phyloP scores from a whole-genome alignment of 2,329 filamentous ascomycete species.

The Tolypocladium inflatum region DNA sequence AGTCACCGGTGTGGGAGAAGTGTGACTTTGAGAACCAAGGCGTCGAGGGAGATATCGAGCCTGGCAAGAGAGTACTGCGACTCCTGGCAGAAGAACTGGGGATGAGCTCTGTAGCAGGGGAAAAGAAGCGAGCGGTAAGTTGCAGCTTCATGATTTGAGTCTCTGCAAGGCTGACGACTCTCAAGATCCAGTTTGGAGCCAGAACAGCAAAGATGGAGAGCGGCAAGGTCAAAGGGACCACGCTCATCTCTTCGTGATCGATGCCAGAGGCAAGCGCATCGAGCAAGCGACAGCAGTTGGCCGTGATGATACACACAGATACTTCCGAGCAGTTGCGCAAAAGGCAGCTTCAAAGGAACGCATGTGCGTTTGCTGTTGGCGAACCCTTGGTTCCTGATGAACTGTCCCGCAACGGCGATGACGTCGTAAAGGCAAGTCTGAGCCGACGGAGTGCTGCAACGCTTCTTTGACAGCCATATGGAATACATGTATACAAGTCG shows the following conservation, averaged over 20 bases:
- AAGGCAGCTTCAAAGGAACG: slow-evolving; percentile 9
- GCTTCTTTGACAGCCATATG: neutral
- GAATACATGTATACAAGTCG: neutral
- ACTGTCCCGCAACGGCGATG: slow-evolving; percentile 25
- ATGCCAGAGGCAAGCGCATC: neutral
- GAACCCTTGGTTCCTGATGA: slow-evolving; percentile 29
- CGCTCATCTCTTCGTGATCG: slow-evolving; percentile 36
- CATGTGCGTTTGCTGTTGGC: slow-evolving; percentile 38
- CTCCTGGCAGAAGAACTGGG: slow-evolving; percentile 67
- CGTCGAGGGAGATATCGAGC: slow-evolving; percentile 43
- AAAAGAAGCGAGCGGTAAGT: slow-evolving; percentile 58
- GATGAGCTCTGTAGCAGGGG: slow-evolving; percentile 61
- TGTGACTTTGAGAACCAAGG: slow-evolving; percentile 65
- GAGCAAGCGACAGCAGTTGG: slow-evolving; percentile 19
- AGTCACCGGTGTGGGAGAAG: slow-evolving; percentile 68
- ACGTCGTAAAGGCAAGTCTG: slow-evolving; percentile 59
- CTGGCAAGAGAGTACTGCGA: slow-evolving; percentile 73
- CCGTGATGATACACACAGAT: slow-evolving; percentile 64
- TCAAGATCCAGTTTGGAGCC: slow-evolving; percentile 71
- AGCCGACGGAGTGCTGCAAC: slow-evolving; percentile 25
- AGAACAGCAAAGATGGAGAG: slow-evolving; percentile 76
- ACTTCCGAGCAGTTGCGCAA: slow-evolving; percentile 53
- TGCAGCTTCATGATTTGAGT: neutral
- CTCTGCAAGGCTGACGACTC: neutral
- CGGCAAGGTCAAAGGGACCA: slow-evolving; percentile 59